Percentiles rank a stretch among this genome's conserved stretches.
Evolutionary conservation across 768 basidiomycete genomes (phyloP).

Genomic region (Rubroboletus pulcherrimus): DNA sequence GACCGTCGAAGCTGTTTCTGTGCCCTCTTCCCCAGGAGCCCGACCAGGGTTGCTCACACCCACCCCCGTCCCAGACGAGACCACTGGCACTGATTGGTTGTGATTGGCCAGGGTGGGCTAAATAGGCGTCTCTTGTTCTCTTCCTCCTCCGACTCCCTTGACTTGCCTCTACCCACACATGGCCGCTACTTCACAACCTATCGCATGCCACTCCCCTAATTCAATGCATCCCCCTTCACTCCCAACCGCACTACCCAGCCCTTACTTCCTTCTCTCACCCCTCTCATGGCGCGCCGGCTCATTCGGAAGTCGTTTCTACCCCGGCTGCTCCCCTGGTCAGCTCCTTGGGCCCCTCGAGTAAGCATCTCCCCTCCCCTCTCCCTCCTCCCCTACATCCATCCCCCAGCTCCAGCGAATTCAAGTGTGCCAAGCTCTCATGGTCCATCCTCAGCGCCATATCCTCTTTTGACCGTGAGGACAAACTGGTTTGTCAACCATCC

Average conservation of each 20-base stretch:
- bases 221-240: too few species aligned
- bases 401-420: conserved; percentile 44
- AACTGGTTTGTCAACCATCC: conserved; percentile 48
- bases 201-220: conserved; percentile 33
- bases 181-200: conserved; percentile 41
- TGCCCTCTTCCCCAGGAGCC: conserved; percentile 47
- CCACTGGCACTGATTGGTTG: conserved; percentile 41
- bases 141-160: neutral
- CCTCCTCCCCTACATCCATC: neutral
- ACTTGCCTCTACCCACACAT: conserved; percentile 19
- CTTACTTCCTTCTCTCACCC: conserved; percentile 71
- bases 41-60: conserved; percentile 66
- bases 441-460: conserved; percentile 63
- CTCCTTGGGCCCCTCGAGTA: conserved; percentile 65
- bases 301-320: conserved; percentile 59
- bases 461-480: conserved; percentile 65
- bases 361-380: conserved; percentile 24
- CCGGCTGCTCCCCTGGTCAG: conserved; percentile 60
- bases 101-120: conserved; percentile 25
- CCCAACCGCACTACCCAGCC: conserved; percentile 41
- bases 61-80: conserved; percentile 72
- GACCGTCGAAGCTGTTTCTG: conserved; percentile 73
- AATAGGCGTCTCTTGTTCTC: conserved; percentile 23
- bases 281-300: conserved; percentile 68
- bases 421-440: conserved; percentile 42